A percentile compares a stretch with the other conserved stretches of the same genome.
phyloP scores from a whole-genome alignment of 176 grass and related monocot species.

The Pontederia paniculata region DNA sequence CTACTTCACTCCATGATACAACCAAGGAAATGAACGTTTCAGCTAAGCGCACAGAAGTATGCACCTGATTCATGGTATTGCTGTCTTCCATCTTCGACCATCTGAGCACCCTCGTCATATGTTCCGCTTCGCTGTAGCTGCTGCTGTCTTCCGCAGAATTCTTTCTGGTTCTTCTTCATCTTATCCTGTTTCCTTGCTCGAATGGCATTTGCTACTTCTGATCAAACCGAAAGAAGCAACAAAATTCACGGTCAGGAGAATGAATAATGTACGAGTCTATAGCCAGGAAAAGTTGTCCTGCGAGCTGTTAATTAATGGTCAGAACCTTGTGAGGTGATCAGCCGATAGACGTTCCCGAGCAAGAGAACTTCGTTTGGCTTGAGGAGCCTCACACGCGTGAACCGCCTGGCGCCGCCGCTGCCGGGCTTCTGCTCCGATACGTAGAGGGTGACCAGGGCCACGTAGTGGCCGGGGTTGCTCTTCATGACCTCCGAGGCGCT shows the following conservation, averaged over 20 bases:
- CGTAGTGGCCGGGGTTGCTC: conserved; percentile 87
- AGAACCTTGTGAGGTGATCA: conserved; percentile 75
- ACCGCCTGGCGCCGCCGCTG: conserved; percentile 34
- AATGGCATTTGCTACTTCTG: conserved; percentile 80
- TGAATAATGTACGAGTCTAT: no score
- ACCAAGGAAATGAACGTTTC: background rate
- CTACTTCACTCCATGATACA: background rate
- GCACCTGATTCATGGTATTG: background rate
- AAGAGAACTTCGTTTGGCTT: conserved; percentile 75
- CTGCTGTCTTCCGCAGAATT: conserved; percentile 12
- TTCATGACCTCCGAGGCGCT: conserved; percentile 67
- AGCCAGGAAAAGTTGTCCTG: background rate
- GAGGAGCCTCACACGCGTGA: conserved; percentile 83
- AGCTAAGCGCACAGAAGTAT: no score
- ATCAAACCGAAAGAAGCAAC: background rate
- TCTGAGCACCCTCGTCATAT: background rate
- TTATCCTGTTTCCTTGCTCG: conserved; percentile 63
- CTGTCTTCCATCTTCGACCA: background rate
- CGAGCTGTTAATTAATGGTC: background rate
- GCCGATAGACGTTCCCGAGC: conserved; percentile 74
- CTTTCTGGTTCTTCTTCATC: conserved; percentile 35
- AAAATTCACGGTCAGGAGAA: no score
- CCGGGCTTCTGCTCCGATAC: conserved; percentile 47
- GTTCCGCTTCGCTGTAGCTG: conserved; percentile 21
- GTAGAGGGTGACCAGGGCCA: conserved; percentile 72